Conservation (phyloP, 257 asterid genomes). For the Gentiana macrophylla region DNA sequence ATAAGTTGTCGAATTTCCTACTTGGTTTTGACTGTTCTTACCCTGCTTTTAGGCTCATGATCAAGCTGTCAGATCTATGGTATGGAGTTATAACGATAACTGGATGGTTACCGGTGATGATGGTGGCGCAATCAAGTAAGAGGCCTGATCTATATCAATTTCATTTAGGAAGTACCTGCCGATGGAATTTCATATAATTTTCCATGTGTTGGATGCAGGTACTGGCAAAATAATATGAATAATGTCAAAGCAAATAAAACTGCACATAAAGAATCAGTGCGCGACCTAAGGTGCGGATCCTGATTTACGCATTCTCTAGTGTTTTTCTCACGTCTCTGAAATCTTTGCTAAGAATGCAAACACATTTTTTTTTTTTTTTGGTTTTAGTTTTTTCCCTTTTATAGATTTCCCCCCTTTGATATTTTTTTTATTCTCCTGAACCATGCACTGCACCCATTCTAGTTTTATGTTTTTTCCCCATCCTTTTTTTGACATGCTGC, state of each 20-base stretch:
- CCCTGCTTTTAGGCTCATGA: constrained; percentile 74
- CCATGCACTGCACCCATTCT: too few relatives aligned
- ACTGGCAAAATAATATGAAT: constrained; percentile 98
- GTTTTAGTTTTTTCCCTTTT: too few relatives aligned
- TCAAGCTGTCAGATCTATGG: constrained; percentile 97
- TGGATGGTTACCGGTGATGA: constrained; percentile 99
- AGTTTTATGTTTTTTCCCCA: too few relatives aligned
- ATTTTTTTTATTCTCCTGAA: too few relatives aligned
- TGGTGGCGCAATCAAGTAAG: constrained; percentile 90
- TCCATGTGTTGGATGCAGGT: constrained; percentile 44
- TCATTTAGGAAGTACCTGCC: constrained; percentile 8
- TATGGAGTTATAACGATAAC: constrained; percentile 97
- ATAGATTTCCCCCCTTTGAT: too few relatives aligned
- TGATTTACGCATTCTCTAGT: too few relatives aligned
- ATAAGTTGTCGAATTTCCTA: neutral
- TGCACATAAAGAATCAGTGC: constrained; percentile 94
- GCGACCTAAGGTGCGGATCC: constrained; percentile 67
- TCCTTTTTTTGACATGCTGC: too few relatives aligned
- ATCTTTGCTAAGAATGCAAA: too few relatives aligned
- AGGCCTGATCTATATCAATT: constrained; percentile 3
- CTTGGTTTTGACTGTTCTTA: constrained; percentile 2
- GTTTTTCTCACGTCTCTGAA: too few relatives aligned
- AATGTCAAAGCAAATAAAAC: constrained; percentile 93
- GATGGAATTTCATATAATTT: constrained; percentile 7
- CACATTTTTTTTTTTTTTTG: too few relatives aligned